Base-by-base conservation (phyloP, 2,329 filamentous ascomycete genomes). In the Calonectria pseudoreteaudii region DNA sequence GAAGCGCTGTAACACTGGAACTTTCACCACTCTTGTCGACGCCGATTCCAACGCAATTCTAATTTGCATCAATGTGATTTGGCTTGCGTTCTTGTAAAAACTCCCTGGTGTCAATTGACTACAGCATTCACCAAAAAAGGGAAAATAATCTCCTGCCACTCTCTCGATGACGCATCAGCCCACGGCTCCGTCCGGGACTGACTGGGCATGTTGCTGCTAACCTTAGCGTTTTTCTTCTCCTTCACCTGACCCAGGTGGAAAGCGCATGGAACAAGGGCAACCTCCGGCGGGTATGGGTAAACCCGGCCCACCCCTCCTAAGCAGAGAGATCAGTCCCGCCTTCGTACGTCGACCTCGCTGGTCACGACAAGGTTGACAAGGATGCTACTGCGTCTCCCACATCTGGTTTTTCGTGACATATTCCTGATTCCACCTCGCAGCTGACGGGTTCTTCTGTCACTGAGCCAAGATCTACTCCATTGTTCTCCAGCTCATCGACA, bases 211-310 rank as follows among this genome's bases (percentile, higher is more conserved):
- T 64, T 53, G 53, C 41, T 58, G 58, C 66, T 41, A 30, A 49
- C 34, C 41, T 50, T 65, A 70, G 68, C 66, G 52, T 60, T 47
- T 65, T 52, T 56, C 60, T 38, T 53, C 28, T 62, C 47, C 28
- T 65, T 49, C 70, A 69, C 70, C 70, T 69, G 66, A 69, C 66
- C 69, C 56, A 10, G 49, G 44, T 56, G 53, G 58, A 68, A 68
- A 69, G 66, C n/a, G 58, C 58, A 68, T 72, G 66, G 66, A 72
- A 72, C 71, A 65, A 72, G 71, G 71, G 66, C 66, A 67, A 26
- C 53, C 47, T 66, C 68, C 23, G 56, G 38, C 41, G 20, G 52
- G 60, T 58, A 58, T 72, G 70, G 70, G 38, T 44, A 47, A 31
- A 23, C 18, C 26, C 36, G 18, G 38, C 20, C 60, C 69, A 71